Percentiles rank a stretch among this genome's conserved stretches.
Evolutionary conservation across 1,284 basidiomycete genomes (phyloP).

Genomic region (Grifola frondosa): DNA sequence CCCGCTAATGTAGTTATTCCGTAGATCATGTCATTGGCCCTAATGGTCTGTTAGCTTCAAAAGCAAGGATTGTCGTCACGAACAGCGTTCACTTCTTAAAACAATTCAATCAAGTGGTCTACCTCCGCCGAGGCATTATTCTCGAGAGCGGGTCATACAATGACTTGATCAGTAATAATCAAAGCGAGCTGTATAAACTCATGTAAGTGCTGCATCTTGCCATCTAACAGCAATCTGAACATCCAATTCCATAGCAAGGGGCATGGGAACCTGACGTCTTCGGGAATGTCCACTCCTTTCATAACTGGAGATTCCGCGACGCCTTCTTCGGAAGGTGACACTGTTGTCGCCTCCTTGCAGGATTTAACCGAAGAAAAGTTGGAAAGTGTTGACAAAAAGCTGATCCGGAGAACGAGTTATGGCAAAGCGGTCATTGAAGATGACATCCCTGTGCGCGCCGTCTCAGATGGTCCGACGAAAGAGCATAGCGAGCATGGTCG

Average conservation of each 20-base stretch:
- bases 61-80: conserved; percentile 88
- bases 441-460: conserved; percentile 36
- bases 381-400: conserved; percentile 42
- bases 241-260: conserved; percentile 24
- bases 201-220: conserved; percentile 51
- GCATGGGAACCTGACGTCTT: conserved; percentile 46
- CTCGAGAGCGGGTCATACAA: conserved; percentile 76
- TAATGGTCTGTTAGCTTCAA: conserved; percentile 78
- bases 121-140: conserved; percentile 83
- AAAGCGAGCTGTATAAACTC: conserved; percentile 79
- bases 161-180: conserved; percentile 60
- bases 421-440: conserved; percentile 46
- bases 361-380: conserved; percentile 31
- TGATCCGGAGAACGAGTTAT: conserved; percentile 49
- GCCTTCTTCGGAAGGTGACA: conserved; percentile 35
- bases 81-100: conserved; percentile 86
- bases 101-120: conserved; percentile 79
- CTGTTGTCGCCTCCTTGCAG: conserved; percentile 20
- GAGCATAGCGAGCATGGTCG: conserved; percentile 84
- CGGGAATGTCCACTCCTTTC: conserved; percentile 59
- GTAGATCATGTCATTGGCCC: conserved; percentile 89
- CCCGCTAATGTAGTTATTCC: conserved; percentile 18
- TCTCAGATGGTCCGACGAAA: conserved; percentile 54
- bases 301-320: conserved; percentile 41
- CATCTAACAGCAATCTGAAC: conserved; percentile 3